These are phyloP conservation scores for Thalassiosira livingstoniorum DNA, from an alignment of 352 stramenopile species.

Conservation along the genomic window DNA sequence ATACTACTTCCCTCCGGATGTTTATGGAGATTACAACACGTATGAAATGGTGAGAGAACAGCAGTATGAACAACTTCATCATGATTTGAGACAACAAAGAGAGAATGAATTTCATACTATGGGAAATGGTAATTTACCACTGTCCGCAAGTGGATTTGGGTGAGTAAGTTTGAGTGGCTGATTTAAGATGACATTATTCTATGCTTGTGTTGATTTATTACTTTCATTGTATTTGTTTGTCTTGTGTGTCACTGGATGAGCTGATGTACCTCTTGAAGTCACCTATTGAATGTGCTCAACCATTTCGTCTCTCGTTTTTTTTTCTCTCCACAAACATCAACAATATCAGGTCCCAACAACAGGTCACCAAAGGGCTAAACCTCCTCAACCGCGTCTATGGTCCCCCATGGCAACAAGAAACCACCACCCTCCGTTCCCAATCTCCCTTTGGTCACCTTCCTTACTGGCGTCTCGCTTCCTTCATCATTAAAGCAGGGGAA, in stretches of 20 bases:
- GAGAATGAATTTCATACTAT: conserved; percentile 45
- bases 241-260: too few species aligned
- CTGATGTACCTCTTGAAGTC: too few species aligned
- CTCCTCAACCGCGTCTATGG: conserved; percentile 83
- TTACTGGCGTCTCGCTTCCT: conserved; percentile 83
- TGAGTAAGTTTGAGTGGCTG: too few species aligned
- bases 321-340: conserved; percentile 20
- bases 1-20: conserved; percentile 47
- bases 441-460: conserved; percentile 81
- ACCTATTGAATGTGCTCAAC: too few species aligned
- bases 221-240: too few species aligned
- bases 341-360: conserved; percentile 28
- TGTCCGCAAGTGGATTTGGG: too few species aligned
- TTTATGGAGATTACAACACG: conserved; percentile 44
- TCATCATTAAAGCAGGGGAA: conserved; percentile 88
- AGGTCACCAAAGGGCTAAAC: too few species aligned
- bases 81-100: conserved; percentile 65
- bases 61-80: conserved; percentile 76
- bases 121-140: too few species aligned
- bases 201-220: too few species aligned
- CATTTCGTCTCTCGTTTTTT: too few species aligned
- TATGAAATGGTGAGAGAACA: conserved; percentile 73
- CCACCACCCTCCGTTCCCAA: conserved; percentile 71
- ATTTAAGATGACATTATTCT: too few species aligned
- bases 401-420: conserved; percentile 72